Conservation (phyloP, 371 early-diverging fungal species). For the Apophysomyces trapeziformis region DNA sequence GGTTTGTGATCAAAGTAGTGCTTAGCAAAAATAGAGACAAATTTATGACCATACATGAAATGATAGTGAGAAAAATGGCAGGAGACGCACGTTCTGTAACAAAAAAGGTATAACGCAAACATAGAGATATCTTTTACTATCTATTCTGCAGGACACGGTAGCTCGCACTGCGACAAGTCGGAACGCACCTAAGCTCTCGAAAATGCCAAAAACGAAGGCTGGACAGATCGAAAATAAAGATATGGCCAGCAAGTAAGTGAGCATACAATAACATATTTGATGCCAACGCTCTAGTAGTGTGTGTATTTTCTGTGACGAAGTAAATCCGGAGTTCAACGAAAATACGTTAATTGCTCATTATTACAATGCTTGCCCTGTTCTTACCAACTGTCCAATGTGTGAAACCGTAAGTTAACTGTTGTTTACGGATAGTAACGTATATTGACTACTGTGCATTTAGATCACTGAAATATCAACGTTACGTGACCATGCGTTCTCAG, state of each 20-base stretch:
- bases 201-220: not conserved
- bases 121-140: not conserved
- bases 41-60: too few relatives aligned
- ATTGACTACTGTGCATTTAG: constrained; percentile 33
- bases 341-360: constrained; percentile 74
- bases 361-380: constrained; percentile 75
- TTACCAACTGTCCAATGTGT: constrained; percentile 71
- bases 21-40: too few relatives aligned
- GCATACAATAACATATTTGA: not conserved
- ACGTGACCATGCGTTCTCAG: constrained; percentile 62
- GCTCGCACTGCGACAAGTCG: not conserved
- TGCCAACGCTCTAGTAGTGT: constrained; percentile 9
- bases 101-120: not conserved
- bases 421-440: not conserved
- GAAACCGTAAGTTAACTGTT: constrained; percentile 53
- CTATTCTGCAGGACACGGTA: not conserved
- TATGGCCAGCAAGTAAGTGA: not conserved
- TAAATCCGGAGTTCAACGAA: constrained; percentile 65
- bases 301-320: constrained; percentile 82
- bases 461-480: constrained; percentile 73
- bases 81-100: not conserved
- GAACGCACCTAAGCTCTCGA: not conserved
- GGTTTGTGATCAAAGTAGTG: not conserved
- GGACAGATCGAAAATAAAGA: not conserved
- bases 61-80: not conserved